Evolutionary conservation across 2,329 filamentous ascomycete genomes (phyloP), one percentile per base, ranked within the genome.

Genomic region (Bipolaris cookei): DNA sequence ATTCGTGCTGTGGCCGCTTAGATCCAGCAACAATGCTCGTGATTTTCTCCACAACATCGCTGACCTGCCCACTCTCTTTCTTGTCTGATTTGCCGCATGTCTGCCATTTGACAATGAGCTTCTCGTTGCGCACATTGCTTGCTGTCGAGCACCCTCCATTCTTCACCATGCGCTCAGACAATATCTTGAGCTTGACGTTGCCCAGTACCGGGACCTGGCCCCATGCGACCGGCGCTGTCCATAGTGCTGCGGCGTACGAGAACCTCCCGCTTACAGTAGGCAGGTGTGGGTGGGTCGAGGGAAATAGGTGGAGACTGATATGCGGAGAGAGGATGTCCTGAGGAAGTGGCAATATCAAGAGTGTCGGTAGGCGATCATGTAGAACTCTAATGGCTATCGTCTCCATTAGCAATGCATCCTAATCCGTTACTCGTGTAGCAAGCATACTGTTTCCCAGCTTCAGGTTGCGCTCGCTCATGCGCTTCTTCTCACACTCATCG

Each of bases 151-250:
- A 71, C 38, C 76, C 83, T 77, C 71, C 83, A 58, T 86, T 84
- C 55, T 78, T 76, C 14, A 89, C 86, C 85, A 99, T 95, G 66
- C 94, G 90, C 80, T 97, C 93, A 11, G 91, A 94, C 16, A 96
- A 78, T 50, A 99, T 95, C 67, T 91, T 88, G 10, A 99, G 84
- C 66, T 88, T 88, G 42, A 97, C 91, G 70, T 97, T 96, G 64
- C 94, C 93, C 30, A 97, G 85, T 18, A 98, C 86, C 2, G 95
- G 95, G 1, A 99, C 84, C 25, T 91, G 87, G 70, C 96, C 96
- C 95, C 95, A 99, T 28, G 93, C 94, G 49, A 99, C 89, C 0
- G 95, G 95, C 0, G 93, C 92, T 0, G 95, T 97, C 93, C 93
- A 98, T 35, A 99, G 82, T 2, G 95, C 95, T 16, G 95, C 94